phyloP scores from a whole-genome alignment of 75 land plant genomes.

The Cryptomeria japonica region DNA sequence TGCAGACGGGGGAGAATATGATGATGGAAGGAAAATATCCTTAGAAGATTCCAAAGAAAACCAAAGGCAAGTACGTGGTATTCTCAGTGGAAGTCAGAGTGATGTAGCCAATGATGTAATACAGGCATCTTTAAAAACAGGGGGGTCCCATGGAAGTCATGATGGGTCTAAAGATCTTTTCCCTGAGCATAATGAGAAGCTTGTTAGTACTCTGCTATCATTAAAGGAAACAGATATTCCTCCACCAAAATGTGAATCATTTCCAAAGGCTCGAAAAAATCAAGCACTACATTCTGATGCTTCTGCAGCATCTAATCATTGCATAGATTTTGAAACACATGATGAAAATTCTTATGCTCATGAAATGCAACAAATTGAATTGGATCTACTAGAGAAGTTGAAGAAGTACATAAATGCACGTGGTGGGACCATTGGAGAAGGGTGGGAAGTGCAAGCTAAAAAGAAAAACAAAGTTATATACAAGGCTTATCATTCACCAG shows the following conservation, averaged over 20 bases:
- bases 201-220: conserved; percentile 8
- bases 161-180: neutral
- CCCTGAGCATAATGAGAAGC: conserved; percentile 11
- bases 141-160: neutral
- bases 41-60: neutral
- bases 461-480: neutral
- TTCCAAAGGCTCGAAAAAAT: neutral
- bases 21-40: neutral
- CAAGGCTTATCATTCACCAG: conserved; percentile 9
- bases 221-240: conserved; percentile 1
- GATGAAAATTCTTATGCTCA: neutral
- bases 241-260: conserved; percentile 1
- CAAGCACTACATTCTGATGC: neutral
- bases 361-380: neutral
- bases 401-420: neutral
- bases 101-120: neutral
- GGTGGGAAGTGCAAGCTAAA: conserved; percentile 8
- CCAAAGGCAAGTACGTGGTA: neutral
- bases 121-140: neutral
- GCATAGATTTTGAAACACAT: neutral
- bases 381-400: conserved; percentile 4
- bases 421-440: conserved; percentile 2
- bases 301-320: neutral
- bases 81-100: neutral
- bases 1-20: neutral